Evolutionary conservation across 2,329 filamentous ascomycete species (phyloP), one percentile per base, ranked within the genome.

Genomic region (Xylaria digitata): DNA sequence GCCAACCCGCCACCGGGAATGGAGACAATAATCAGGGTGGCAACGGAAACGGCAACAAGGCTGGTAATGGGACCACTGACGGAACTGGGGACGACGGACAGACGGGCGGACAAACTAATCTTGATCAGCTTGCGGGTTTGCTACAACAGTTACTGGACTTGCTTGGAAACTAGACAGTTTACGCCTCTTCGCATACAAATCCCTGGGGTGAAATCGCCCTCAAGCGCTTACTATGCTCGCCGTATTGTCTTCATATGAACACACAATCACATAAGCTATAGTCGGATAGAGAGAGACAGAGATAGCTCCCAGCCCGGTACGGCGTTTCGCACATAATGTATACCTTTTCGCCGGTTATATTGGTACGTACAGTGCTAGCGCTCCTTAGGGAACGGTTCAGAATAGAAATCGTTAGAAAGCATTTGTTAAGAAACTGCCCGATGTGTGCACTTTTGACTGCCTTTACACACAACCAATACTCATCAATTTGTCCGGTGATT

Each of bases 141-240:
- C 30, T 67, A 19, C 26, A 45, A 11, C 26, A 61, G 8, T n/a
- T 67, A 21, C 26, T 67, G 34, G 50, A 64, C 37, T 40, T 67
- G 15, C 21, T 67, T 2, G 54, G 49, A 8, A 46, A 56, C 34
- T 67, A 67, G 50, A 42, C 32, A 42, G 9, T 26, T 9, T 9
- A 8, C 13, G 11, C 26, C 19, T 54, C 23, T 50, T 9, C 1
- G 6, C 15, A 9, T 17, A 13, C 23, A 5, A 2, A 21, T 52
- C 34, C 2, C 45, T 13, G 3, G n/a, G n/a, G 23, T 23, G 17
- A 61, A 9, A 23, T 11, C 17, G n/a, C n/a, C 17, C 17, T 4
- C 15, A 4, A 15, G 11, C 21, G 11, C 37, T 43, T 43, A 0
- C 3, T 3, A 4, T n/a, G 4, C 37, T 45, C 6, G 23, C 42